Base-by-base conservation (phyloP, 2,329 filamentous ascomycete species). In the Aspergillus hiratsukae region DNA sequence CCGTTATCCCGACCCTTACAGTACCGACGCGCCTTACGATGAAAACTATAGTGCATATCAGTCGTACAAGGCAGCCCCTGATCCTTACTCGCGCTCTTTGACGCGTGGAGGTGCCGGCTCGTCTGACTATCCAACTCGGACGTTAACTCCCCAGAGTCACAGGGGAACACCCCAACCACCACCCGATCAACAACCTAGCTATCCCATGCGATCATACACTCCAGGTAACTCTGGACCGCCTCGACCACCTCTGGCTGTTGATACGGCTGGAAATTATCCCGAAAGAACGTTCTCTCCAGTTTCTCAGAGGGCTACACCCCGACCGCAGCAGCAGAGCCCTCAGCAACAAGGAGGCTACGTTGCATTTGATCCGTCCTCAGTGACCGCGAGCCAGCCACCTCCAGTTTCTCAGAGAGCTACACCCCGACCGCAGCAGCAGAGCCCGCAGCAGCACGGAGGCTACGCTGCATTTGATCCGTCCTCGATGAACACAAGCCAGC, bases 401-500 rank as follows among this genome's bases (percentile, higher is more conserved):
- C 60, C 63, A 9, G 54, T 60, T 35, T 60, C 43, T 17, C 49
- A 55, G 1, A 54, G 25, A 6, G 60, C 46, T 14, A 41, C 60
- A 2, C 48, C 56, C 6, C 46, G 41, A 31, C 51, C 65, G 27
- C 59, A 60, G 31, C 51, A 54, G 11, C 45, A 51, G 11, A 59
- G 28, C 23, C 21, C 43, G 27, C 59, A 60, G 35, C 52, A 53
- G 10, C 45, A 51, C 9, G 59, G 27, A n/a, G 49, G 55, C 1
- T 70, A 70, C 45, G 52, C 55, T 27, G 60, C 66, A 11, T 71
- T 68, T 45, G 60, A 66, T 21, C 61, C 63, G 1, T 29, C 61
- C 48, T 21, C 58, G 46, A 19, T 43, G 51, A n/a, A n/a, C n/a
- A n/a, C n/a, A n/a, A n/a, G 23, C 23, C 23, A 23, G 23, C 23